phyloP scores from a whole-genome alignment of 352 stramenopile species.

The Phytophthora foliorum region DNA sequence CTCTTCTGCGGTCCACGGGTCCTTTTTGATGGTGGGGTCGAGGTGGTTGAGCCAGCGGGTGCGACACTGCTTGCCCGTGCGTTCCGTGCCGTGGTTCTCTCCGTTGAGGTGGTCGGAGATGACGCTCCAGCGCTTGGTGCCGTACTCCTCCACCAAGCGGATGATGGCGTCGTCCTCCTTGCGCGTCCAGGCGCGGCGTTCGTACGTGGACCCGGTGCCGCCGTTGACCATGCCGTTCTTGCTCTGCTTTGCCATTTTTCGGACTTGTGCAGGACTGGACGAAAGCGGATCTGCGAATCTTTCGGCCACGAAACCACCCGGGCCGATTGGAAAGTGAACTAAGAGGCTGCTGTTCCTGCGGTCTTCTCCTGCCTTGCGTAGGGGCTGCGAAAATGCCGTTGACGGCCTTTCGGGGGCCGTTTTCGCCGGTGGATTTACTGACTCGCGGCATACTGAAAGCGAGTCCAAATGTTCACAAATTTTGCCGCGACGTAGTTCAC shows the following conservation, averaged over 20 bases:
- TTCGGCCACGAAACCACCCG: conserved; percentile 36
- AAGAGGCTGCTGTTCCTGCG: conserved; percentile 15
- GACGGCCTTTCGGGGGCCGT: conserved; percentile 35
- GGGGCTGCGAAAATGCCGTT: conserved; percentile 37
- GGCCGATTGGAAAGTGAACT: conserved; percentile 17
- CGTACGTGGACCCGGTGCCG: conserved; percentile 69
- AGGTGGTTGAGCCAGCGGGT: conserved; percentile 88
- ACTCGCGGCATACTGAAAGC: conserved; percentile 1
- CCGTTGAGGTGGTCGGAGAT: conserved; percentile 90
- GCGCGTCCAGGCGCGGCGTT: conserved; percentile 85
- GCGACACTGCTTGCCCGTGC: conserved; percentile 87
- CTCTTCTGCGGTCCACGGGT: conserved; percentile 90
- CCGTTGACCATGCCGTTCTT: conserved; percentile 55
- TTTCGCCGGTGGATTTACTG: conserved; percentile 13
- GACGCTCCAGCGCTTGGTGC: conserved; percentile 89
- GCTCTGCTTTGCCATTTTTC: conserved; percentile 66
- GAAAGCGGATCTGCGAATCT: conserved; percentile 47
- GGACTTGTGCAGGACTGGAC: neutral
- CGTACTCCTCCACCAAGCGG: conserved; percentile 86
- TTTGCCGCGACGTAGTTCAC: neutral
- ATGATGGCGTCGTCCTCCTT: conserved; percentile 91
- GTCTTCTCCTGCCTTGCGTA: conserved; percentile 10
- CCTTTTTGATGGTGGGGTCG: conserved; percentile 89
- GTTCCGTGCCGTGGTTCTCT: conserved; percentile 86
- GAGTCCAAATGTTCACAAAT: conserved; percentile 11